Evolutionary conservation across 768 basidiomycete species (phyloP), one percentile per base, ranked within the genome.

Genomic region (Leccinellum luteum): DNA sequence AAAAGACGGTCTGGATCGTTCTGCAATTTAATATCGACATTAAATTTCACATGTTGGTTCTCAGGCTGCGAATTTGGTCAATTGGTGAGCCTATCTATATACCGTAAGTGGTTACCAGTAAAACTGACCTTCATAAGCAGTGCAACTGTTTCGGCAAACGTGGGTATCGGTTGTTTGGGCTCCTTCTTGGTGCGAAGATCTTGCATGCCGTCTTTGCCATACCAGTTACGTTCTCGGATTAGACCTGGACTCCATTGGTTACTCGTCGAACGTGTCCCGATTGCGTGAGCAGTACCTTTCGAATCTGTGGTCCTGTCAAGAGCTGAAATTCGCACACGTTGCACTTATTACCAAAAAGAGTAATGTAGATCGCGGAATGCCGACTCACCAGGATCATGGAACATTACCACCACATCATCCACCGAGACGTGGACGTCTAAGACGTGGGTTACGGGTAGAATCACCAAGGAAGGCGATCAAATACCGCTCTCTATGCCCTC

Each of bases 401-500:
- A 98, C 91, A 98, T 92, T 49, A 98, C 74, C 32, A 98, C 88
- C 41, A 91, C 84, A 67, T 85, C 81, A 73, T 99, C 96, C 62
- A 77, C 75, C 34, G 95, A 92, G 66, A 96, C 88, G 74, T 98
- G 95, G 66, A 98, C 93, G 84, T 97, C 95, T 96, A 83, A 65
- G 71, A 75, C 76, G 66, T 67, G 65, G 72, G 83, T 86, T 79
- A 85, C 75, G 79, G 74, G 74, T 59, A 75, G 70, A 66, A 65
- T 62, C 65, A 66, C 57, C 72, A 73, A 53, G 70, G 47, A 65
- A 56, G 62, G 64, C 69, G 62, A 60, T 65, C 61, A 78, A 85
- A 76, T 94, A 97, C 96, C 95, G 72, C 92, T 94, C 83, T 99
- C 96, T 68, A 99, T 96, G 62, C 86, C 95, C 71, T 99, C 94